Evolutionary conservation across 805 yeast species (phyloP).

Genomic region (Candida ascalaphidarum): DNA sequence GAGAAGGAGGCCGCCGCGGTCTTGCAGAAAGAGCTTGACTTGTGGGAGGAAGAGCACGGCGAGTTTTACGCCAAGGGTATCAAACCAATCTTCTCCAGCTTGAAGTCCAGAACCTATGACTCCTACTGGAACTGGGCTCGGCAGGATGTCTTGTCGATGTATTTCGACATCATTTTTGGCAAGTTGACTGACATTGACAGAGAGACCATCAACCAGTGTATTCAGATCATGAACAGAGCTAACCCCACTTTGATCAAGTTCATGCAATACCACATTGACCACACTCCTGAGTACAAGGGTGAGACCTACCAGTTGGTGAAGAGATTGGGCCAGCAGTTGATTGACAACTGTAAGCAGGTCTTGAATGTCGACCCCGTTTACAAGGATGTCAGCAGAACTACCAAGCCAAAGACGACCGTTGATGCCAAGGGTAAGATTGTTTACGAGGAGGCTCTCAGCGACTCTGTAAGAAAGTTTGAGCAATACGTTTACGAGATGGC

Average conservation of each 20-base stretch:
- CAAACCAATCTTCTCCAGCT: constrained; percentile 78
- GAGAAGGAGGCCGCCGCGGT: constrained; percentile 80
- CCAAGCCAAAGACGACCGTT: constrained; percentile 88
- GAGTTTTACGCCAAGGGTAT: constrained; percentile 91
- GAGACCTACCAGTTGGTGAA: constrained; percentile 89
- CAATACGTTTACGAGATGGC: constrained; percentile 97
- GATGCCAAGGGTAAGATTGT: constrained; percentile 82
- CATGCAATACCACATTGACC: constrained; percentile 89
- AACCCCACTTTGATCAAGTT: constrained; percentile 88
- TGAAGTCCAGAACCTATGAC: constrained; percentile 93
- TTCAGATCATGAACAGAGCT: constrained; percentile 95
- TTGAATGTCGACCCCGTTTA: constrained; percentile 76
- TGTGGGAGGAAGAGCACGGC: constrained; percentile 79
- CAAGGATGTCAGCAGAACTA: constrained; percentile 90
- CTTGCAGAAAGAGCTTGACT: constrained; percentile 84
- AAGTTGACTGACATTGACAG: constrained; percentile 84
- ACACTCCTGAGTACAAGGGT: constrained; percentile 75
- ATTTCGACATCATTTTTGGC: constrained; percentile 94
- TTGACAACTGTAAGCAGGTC: constrained; percentile 92
- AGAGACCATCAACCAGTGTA: constrained; percentile 93
- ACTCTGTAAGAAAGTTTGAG: constrained; percentile 88
- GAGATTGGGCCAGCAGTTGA: constrained; percentile 83
- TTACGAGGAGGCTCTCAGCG: constrained; percentile 80
- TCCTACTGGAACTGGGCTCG: constrained; percentile 99
- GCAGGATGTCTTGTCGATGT: constrained; percentile 90